Evolutionary conservation across 192 early-diverging fungal genomes (phyloP).

Genomic region (Mortierella antarctica): DNA sequence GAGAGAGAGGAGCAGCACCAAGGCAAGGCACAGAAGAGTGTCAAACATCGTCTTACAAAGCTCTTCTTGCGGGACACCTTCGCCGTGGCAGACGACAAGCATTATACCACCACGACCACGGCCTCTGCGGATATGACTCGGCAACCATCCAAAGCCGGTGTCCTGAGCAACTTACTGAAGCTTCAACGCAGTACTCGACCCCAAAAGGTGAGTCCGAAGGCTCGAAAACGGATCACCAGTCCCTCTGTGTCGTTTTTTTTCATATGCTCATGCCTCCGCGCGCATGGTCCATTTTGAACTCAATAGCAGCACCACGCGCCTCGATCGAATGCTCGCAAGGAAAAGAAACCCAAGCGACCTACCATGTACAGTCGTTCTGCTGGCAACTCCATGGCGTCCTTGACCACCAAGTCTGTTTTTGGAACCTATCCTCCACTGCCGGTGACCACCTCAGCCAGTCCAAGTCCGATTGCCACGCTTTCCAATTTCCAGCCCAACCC

Average conservation of each 20-base stretch:
- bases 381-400: conserved; percentile 26
- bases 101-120: neutral
- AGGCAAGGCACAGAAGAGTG: conserved; percentile 10
- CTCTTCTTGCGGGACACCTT: conserved; percentile 12
- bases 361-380: conserved; percentile 30
- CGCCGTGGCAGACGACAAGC: neutral
- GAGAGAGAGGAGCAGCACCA: neutral
- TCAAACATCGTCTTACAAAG: conserved; percentile 8
- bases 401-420: conserved; percentile 30
- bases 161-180: conserved; percentile 46
- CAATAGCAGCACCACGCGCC: conserved; percentile 1
- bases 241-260: neutral
- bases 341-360: conserved; percentile 16
- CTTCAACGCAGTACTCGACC: conserved; percentile 23
- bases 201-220: conserved; percentile 7
- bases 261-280: neutral
- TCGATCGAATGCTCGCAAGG: conserved; percentile 8
- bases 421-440: conserved; percentile 33
- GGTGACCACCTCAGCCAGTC: neutral
- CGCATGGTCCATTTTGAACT: neutral
- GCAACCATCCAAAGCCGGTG: conserved; percentile 49
- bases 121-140: conserved; percentile 11
- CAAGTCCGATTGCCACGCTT: neutral
- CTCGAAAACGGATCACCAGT: neutral
- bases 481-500: conserved; percentile 26